Conservation (phyloP, 2,329 filamentous ascomycete genomes). For the Tympanopsis confertula region DNA sequence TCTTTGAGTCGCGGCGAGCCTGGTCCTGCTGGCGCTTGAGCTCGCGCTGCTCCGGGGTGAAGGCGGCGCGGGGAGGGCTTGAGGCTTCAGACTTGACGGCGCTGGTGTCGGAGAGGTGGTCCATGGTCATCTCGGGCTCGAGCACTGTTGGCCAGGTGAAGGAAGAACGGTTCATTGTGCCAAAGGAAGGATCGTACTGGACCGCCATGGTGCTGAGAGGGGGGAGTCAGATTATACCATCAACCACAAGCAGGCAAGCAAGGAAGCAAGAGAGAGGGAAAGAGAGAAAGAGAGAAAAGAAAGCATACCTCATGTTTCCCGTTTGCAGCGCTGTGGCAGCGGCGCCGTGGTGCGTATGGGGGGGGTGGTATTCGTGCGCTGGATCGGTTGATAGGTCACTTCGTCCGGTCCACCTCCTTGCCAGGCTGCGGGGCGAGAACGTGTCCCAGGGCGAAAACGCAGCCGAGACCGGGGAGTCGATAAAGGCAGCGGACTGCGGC, state of each 20-base stretch:
- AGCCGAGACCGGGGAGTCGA: background rate
- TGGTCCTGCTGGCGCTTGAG: constrained; percentile 49
- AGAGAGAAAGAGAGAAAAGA: background rate
- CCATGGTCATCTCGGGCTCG: background rate
- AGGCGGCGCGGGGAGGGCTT: constrained; percentile 40
- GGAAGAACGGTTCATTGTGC: constrained; percentile 36
- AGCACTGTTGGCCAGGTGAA: constrained; percentile 32
- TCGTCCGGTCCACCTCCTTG: background rate
- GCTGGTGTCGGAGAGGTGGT: constrained; percentile 35
- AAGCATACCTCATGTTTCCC: background rate
- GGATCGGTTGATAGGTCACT: background rate
- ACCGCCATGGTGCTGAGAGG: constrained; percentile 32
- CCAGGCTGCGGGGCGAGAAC: background rate
- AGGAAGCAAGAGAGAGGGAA: background rate
- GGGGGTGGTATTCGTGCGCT: background rate
- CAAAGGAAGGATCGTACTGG: constrained; percentile 35
- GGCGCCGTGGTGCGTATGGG: background rate
- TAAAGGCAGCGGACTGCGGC: background rate
- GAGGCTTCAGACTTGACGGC: constrained; percentile 40
- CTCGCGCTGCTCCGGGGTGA: constrained; percentile 49
- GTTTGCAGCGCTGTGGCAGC: background rate
- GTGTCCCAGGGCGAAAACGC: background rate
- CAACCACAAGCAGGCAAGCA: background rate
- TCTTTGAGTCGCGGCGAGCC: constrained; percentile 44
- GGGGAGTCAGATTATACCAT: constrained; percentile 4